These are phyloP conservation scores for Venturia asperata DNA, from an alignment of 2,329 filamentous ascomycete genomes.

Conservation along the genomic window DNA sequence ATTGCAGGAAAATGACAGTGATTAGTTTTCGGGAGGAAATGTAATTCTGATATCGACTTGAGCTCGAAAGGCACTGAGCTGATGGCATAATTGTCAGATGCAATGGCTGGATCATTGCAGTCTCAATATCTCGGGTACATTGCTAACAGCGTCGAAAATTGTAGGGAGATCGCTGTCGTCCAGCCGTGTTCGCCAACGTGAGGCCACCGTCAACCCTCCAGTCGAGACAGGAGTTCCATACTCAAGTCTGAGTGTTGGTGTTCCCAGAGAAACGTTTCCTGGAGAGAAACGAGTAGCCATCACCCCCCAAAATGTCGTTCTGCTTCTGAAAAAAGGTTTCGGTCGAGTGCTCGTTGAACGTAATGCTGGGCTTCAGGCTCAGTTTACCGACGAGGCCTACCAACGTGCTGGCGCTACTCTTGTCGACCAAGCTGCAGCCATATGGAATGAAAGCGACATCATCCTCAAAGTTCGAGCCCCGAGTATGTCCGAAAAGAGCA, in stretches of 20 bases:
- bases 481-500: conserved; percentile 48
- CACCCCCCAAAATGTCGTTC: conserved; percentile 72
- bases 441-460: conserved; percentile 72
- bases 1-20: not conserved
- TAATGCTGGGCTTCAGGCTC: conserved; percentile 69
- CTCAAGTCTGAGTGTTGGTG: conserved; percentile 63
- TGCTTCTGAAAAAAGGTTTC: conserved; percentile 82
- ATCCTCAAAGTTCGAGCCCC: conserved; percentile 78
- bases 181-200: not conserved
- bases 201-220: not conserved
- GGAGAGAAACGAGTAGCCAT: conserved; percentile 78
- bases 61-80: not conserved
- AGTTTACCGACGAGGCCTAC: conserved; percentile 72
- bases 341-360: conserved; percentile 68
- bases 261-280: conserved; percentile 70
- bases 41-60: not conserved
- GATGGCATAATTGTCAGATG: not conserved
- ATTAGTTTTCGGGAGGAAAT: not conserved
- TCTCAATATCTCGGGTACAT: not conserved
- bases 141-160: not conserved
- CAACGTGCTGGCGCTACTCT: conserved; percentile 70
- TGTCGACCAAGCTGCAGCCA: conserved; percentile 53
- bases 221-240: conserved; percentile 7
- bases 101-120: not conserved
- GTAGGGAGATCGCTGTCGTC: not conserved